Percentiles rank a stretch among this genome's conserved stretches.
Evolutionary conservation across 805 yeast species (phyloP).

Genomic region (Soucietia sequanensis): DNA sequence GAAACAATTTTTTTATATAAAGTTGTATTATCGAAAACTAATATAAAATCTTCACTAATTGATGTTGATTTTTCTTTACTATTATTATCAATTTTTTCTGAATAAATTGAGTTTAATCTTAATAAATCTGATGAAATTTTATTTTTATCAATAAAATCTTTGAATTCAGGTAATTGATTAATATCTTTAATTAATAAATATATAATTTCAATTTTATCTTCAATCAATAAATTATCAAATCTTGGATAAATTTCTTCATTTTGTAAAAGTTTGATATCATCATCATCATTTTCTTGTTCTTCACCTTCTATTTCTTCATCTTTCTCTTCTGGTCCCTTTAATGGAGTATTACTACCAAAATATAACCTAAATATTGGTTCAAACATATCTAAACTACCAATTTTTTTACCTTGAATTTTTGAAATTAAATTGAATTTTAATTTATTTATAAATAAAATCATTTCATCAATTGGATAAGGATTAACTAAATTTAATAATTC

Average conservation of each 20-base stretch:
- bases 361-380: constrained; percentile 32
- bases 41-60: constrained; percentile 29
- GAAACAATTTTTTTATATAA: constrained; percentile 40
- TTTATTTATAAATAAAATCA: constrained; percentile 38
- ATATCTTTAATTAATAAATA: constrained; percentile 43
- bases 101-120: constrained; percentile 16
- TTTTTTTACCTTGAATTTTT: constrained; percentile 37
- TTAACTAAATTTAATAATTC: constrained; percentile 45
- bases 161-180: constrained; percentile 44
- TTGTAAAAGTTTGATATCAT: constrained; percentile 20
- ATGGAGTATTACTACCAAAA: constrained; percentile 33
- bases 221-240: constrained; percentile 40
- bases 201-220: constrained; percentile 50
- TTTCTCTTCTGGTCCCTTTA: constrained; percentile 27
- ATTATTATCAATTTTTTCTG: constrained; percentile 6
- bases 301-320: constrained; percentile 18
- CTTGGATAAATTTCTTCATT: constrained; percentile 19
- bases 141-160: constrained; percentile 46
- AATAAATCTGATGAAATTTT: constrained; percentile 21
- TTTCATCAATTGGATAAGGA: constrained; percentile 34
- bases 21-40: constrained; percentile 51
- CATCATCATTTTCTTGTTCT: constrained; percentile 14
- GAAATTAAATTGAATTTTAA: constrained; percentile 44
- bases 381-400: constrained; percentile 26
- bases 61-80: constrained; percentile 3